Base-by-base conservation (phyloP, 768 basidiomycete species). In the Coprinopsis strossmayeri region DNA sequence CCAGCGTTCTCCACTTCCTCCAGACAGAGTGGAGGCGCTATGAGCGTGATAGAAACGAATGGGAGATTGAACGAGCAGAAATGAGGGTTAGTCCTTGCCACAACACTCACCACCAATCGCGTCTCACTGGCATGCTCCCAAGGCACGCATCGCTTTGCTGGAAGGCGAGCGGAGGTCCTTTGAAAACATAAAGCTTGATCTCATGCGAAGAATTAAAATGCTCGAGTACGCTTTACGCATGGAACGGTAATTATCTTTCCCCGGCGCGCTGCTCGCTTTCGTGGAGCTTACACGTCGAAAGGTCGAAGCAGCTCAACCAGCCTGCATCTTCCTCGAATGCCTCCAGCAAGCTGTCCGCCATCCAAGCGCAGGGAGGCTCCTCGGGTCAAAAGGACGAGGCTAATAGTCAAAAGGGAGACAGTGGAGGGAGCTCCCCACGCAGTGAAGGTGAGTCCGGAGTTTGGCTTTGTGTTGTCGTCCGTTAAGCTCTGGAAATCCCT, bases 21-120 rank as follows among this genome's bases (percentile, higher is more conserved):
- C 96, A 99, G 71, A 91, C 91, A 18, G 96, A 99, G 73, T 97
- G 94, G 91, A 78, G 96, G 53, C 78, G 91, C 52, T 98, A 96
- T 62, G 96, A 98, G 68, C 84, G 94, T 64, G 96, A 99, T 71
- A 79, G 95, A 60, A 99, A 99, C 64, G 96, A 99, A 70, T 99
- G 95, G 95, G 96, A 99, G 75, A 99, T 99, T 59, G 96, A 98
- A 69, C 77, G 96, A 57, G 96, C 96, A 26, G 96, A 98, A 69
- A 97, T 98, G 94, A 78, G 95, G 77, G 92, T 93, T 55, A 60
- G 89, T 81, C 35, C 53, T 48, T 53, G 45, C 37, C 49, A 46
- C 50, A 55, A 39, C 53, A 48, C 54, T 50, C 38, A 38, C 40
- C 25, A 46, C 51, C 57, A 57, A 47, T 63, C 56, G 58, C 61